Conservation (phyloP, 495 filamentous ascomycete species). For the Xylaria telfairii region DNA sequence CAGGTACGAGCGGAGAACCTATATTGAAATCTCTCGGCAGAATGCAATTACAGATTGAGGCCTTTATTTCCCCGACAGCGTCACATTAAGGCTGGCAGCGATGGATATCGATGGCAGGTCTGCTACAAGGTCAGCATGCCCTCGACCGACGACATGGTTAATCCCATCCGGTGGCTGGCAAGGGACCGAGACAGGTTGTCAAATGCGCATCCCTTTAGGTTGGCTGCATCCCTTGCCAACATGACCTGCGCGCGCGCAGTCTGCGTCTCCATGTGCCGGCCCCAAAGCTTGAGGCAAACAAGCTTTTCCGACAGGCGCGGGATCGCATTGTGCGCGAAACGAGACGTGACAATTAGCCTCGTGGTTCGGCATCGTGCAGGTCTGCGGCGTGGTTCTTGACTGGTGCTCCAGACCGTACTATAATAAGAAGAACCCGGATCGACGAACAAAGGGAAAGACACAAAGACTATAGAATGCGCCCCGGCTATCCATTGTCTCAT, state of each 20-base stretch:
- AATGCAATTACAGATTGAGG: not conserved
- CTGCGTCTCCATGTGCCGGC: conserved; percentile 10
- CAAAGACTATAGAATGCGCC: not conserved
- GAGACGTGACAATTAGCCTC: conserved; percentile 17
- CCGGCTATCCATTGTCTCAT: not conserved
- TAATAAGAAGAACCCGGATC: not conserved
- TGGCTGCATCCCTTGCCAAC: not conserved
- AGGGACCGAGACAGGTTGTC: conserved; percentile 18
- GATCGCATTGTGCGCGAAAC: not conserved
- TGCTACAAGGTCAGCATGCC: not conserved
- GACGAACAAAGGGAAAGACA: conserved; percentile 6
- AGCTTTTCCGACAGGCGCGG: not conserved
- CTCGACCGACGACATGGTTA: not conserved
- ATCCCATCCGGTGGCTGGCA: not conserved
- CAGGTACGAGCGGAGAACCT: not conserved
- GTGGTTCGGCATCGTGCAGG: not conserved
- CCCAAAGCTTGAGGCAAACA: not conserved
- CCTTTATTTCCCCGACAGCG: conserved; percentile 8
- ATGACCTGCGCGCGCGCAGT: not conserved
- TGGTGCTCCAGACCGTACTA: not conserved
- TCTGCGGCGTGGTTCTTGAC: not conserved
- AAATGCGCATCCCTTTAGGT: conserved; percentile 8
- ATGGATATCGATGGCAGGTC: not conserved
- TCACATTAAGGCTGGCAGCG: conserved; percentile 14
- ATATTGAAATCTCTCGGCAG: conserved; percentile 9